Evolutionary conservation across 140 eudicot species (phyloP).

Genomic region (Flaveria floridana): DNA sequence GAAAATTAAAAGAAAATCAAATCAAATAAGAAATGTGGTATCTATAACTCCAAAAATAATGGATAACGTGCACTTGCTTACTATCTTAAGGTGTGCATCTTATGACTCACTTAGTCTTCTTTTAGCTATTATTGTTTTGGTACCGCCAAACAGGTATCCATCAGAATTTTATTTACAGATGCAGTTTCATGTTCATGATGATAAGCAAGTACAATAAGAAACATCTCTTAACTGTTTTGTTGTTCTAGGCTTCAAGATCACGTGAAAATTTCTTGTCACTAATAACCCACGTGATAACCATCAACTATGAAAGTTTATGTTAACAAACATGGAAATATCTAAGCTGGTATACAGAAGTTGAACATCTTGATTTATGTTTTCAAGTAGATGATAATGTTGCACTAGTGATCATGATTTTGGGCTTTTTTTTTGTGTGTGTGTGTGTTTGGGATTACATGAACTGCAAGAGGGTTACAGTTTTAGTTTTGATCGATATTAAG

Average conservation of each 20-base stretch:
- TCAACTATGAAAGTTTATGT: background rate
- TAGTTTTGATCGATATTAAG: background rate
- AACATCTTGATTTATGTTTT: conserved; percentile 10
- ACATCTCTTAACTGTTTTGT: background rate
- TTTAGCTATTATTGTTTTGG: background rate
- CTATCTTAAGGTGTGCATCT: conserved; percentile 5
- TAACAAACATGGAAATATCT: background rate
- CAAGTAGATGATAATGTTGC: conserved; percentile 4
- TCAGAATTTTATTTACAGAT: background rate
- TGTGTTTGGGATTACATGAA: background rate
- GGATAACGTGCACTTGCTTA: background rate
- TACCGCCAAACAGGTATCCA: background rate
- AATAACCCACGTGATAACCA: conserved; percentile 2
- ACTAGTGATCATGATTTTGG: background rate
- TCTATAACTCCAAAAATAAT: conserved; percentile 2
- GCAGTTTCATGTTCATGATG: conserved; percentile 3
- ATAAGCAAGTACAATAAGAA: background rate
- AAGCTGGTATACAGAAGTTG: background rate
- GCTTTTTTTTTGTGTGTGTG: conserved; percentile 11
- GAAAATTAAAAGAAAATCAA: background rate
- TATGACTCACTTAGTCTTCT: background rate
- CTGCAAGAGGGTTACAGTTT: conserved; percentile 1
- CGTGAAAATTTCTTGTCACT: background rate
- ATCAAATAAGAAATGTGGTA: conserved; percentile 6
- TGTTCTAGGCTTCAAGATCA: conserved; percentile 13